Evolutionary conservation across 208 protist species (phyloP), one percentile per base, ranked within the genome.

Genomic region (Wallacemonas collosoma): DNA sequence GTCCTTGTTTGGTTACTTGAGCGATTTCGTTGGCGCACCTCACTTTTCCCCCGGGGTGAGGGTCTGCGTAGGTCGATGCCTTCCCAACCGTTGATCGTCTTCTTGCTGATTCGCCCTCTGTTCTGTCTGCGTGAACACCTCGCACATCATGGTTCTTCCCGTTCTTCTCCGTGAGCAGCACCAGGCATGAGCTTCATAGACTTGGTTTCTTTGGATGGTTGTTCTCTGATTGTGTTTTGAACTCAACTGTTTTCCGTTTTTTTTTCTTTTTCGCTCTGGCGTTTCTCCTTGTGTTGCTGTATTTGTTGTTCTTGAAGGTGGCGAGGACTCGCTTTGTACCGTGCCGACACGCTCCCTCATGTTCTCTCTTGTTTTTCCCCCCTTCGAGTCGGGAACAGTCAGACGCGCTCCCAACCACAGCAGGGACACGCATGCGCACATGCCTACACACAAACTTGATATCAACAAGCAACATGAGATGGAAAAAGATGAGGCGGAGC

Each of bases 1-100:
- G 38, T 71, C 35, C 17, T 26, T 69, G 39, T 69, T 69, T 41
- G 7, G 7, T 44, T 65, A 17, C 15, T 41, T 65, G 15, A 26
- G 7, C 44, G 40, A 15, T 51, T 47, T 67, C 35, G 64, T 56
- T 69, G 43, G 5, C 15, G 17, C 38, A 3, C 14, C 41, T n/a
- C 48, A 47, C 48, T 2, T 69, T 69, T 69, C 40, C 60, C 60
- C 56, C 56, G 56, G 56, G 56, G 26, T 62, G 56, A 6, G 26
- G n/a, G 9, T 15, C 9, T 17, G 38, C 56, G 17, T 62, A 62
- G 56, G 43, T 62, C 14, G 8, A 36, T 5, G 51, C 26, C 1
- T 26, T 50, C 57, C 17, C n/a, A 47, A 43, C 68, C 26, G 8
- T 67, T 72, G 17, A 38, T 12, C 2, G 15, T 17, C n/a, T 55